phyloP scores from a whole-genome alignment of 108 stramenopile species.

The Aurantiochytrium sp. region DNA sequence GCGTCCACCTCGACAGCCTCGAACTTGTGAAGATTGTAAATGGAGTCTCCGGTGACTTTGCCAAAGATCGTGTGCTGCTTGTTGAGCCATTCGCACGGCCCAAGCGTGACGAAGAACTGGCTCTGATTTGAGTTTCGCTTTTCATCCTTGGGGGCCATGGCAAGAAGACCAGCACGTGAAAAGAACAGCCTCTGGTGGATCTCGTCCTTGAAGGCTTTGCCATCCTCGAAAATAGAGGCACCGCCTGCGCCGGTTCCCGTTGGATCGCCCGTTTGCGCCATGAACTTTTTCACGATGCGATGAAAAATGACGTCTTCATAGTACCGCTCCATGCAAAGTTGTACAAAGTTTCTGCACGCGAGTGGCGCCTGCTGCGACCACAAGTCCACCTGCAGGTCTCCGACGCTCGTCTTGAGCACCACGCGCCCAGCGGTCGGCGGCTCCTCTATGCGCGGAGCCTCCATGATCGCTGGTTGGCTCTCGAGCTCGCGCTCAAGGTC shows the following conservation, averaged over 20 bases:
- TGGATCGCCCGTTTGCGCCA: conserved; percentile 74
- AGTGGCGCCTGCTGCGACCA: conserved; percentile 50
- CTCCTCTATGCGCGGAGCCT: neutral
- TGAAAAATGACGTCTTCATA: conserved; percentile 56
- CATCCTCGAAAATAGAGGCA: conserved; percentile 24
- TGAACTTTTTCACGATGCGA: conserved; percentile 71
- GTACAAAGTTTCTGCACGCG: conserved; percentile 52
- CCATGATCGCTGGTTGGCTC: no score
- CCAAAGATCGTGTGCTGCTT: conserved; percentile 84
- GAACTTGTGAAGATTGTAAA: conserved; percentile 84
- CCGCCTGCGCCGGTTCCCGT: conserved; percentile 53
- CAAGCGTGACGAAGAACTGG: conserved; percentile 91
- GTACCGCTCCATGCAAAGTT: conserved; percentile 43
- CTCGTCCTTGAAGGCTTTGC: conserved; percentile 57
- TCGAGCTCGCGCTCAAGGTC: no score
- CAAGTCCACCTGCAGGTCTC: conserved; percentile 49
- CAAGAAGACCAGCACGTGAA: conserved; percentile 82
- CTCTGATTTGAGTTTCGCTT: conserved; percentile 56
- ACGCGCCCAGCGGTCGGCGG: conserved; percentile 44
- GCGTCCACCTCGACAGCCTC: conserved; percentile 61
- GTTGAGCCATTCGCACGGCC: conserved; percentile 73
- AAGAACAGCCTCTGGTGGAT: conserved; percentile 75
- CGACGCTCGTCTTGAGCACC: conserved; percentile 42
- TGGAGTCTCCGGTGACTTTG: conserved; percentile 73
- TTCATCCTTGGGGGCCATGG: conserved; percentile 66